Conservation (phyloP, 768 basidiomycete genomes). For the Daedaleopsis sinensis region DNA sequence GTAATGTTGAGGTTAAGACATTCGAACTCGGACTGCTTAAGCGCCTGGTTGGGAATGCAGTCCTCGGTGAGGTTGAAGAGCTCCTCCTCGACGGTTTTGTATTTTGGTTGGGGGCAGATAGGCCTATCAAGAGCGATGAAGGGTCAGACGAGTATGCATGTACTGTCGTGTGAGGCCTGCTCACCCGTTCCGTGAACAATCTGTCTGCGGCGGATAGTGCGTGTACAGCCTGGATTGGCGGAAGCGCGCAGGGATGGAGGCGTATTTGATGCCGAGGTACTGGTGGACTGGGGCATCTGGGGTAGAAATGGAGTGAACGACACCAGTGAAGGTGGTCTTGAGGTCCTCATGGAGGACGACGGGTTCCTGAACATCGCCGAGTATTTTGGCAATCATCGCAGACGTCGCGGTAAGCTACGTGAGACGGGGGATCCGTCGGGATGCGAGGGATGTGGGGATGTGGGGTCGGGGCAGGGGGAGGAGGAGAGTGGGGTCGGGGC, state of each 20-base stretch:
- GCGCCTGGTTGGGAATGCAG: constrained; percentile 53
- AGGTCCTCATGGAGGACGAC: constrained; percentile 56
- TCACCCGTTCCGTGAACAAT: constrained; percentile 71
- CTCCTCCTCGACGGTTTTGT: constrained; percentile 56
- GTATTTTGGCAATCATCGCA: constrained; percentile 29
- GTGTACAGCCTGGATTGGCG: constrained; percentile 68
- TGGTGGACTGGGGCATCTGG: constrained; percentile 61
- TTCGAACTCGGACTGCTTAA: constrained; percentile 74
- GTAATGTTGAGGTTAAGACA: constrained; percentile 83
- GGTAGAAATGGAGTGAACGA: constrained; percentile 63
- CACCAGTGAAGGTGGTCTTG: constrained; percentile 65
- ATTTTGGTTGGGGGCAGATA: constrained; percentile 69
- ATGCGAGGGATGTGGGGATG: constrained; percentile 1
- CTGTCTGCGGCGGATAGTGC: constrained; percentile 57
- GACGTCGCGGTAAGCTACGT: neutral
- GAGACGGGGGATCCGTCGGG: constrained; percentile 1
- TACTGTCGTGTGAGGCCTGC: constrained; percentile 23
- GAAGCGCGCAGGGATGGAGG: constrained; percentile 71
- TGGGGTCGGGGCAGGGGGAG: constrained; percentile 3
- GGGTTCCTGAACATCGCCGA: constrained; percentile 26
- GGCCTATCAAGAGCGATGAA: constrained; percentile 46
- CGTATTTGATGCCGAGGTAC: constrained; percentile 81
- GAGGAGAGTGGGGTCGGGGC: constrained; percentile 9
- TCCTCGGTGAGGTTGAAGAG: constrained; percentile 60
- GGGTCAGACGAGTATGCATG: neutral